Percentiles rank a stretch among this genome's conserved stretches.
These are phyloP conservation scores for Eutrema japonicum DNA, from an alignment of 345 rosid genomes.

Conservation along the genomic window DNA sequence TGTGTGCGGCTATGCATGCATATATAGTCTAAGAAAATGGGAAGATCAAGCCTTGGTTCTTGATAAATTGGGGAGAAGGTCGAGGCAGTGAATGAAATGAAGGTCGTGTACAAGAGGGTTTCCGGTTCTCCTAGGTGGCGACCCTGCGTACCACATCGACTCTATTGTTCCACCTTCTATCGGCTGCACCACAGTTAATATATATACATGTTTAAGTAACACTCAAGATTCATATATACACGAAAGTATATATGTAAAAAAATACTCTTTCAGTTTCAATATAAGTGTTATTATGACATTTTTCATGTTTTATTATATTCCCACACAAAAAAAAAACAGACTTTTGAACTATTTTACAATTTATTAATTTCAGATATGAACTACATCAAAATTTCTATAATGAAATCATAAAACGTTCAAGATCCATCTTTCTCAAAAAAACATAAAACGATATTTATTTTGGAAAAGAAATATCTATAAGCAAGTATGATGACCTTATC, in stretches of 20 bases:
- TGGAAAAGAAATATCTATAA: not conserved
- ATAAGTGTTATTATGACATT: not conserved
- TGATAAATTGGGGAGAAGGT: constrained; percentile 64
- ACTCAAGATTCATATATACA: not conserved
- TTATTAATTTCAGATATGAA: not conserved
- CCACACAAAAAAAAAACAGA: not conserved
- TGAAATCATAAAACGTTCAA: not conserved
- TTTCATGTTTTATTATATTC: not conserved
- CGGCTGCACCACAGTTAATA: constrained; percentile 30
- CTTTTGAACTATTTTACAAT: not conserved
- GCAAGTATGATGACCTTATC: constrained; percentile 48
- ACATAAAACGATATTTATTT: not conserved
- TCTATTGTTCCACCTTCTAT: constrained; percentile 44
- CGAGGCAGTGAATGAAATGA: constrained; percentile 67
- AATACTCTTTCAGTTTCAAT: not conserved
- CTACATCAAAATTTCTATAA: not conserved
- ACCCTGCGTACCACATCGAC: constrained; percentile 58
- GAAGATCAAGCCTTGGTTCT: constrained; percentile 48
- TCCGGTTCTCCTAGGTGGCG: constrained; percentile 77
- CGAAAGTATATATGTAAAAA: not conserved
- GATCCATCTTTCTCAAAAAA: no score
- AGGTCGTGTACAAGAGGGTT: constrained; percentile 78
- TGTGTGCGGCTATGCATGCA: not conserved
- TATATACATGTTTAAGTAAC: not conserved
- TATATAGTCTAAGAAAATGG: constrained; percentile 7